phyloP scores from a whole-genome alignment of 805 yeast genomes.

The Alloascoidea hylecoeti region DNA sequence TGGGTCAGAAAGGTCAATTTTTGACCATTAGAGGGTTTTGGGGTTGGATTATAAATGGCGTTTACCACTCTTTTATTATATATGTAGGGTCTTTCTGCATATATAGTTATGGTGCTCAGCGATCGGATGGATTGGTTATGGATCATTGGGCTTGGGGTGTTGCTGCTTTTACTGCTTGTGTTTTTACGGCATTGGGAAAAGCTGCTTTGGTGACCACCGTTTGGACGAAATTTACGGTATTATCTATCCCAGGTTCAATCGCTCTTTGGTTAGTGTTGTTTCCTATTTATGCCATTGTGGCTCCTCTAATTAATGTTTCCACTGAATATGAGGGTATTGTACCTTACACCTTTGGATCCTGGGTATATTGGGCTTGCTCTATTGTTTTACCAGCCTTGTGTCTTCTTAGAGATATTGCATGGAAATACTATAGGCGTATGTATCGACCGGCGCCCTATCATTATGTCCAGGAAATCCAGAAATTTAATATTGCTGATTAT shows the following conservation, averaged over 20 bases:
- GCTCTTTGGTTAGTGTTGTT: constrained; percentile 70
- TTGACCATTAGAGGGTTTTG: constrained; percentile 87
- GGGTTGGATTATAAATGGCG: constrained; percentile 96
- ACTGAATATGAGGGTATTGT: constrained; percentile 74
- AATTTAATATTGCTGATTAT: constrained; percentile 83
- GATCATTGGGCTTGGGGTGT: constrained; percentile 96
- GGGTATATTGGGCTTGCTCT: constrained; percentile 71
- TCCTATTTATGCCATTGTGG: constrained; percentile 77
- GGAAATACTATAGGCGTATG: constrained; percentile 92
- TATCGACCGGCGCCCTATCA: constrained; percentile 88
- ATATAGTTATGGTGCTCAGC: constrained; percentile 43
- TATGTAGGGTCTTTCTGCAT: constrained; percentile 61
- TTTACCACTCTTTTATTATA: constrained; percentile 80
- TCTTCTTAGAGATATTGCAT: constrained; percentile 72
- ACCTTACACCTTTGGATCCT: constrained; percentile 60
- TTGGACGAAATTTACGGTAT: constrained; percentile 88
- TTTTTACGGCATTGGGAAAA: constrained; percentile 82
- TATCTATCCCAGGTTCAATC: constrained; percentile 94
- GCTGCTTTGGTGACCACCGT: constrained; percentile 85
- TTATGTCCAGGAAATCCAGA: constrained; percentile 92
- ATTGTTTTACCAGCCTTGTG: constrained; percentile 69
- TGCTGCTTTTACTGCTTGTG: constrained; percentile 74
- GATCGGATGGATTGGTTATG: constrained; percentile 48
- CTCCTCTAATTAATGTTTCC: constrained; percentile 75
- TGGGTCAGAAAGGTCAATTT: constrained; percentile 82